Percentiles rank a stretch among this genome's conserved stretches.
These are phyloP conservation scores for Catunica adiposa DNA, from an alignment of 2,329 filamentous ascomycete genomes.

Conservation along the genomic window DNA sequence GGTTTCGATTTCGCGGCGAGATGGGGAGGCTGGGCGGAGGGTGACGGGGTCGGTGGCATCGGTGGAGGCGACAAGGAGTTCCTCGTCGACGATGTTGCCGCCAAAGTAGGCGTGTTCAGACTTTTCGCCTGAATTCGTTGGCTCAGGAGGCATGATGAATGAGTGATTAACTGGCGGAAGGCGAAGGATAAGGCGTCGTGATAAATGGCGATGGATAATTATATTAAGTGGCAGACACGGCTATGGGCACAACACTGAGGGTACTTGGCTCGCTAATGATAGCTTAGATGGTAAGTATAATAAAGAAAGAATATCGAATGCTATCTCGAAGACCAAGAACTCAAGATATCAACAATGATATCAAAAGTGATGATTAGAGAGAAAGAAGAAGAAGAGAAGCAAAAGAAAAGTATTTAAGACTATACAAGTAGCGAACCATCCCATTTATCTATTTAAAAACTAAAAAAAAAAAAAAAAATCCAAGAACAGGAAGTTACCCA, in stretches of 20 bases:
- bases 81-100: conserved; percentile 17
- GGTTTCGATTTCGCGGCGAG: conserved; percentile 37
- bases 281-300: too few species aligned
- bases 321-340: too few species aligned
- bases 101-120: too few species aligned
- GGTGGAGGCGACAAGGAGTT: conserved; percentile 3
- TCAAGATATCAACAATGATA: neutral
- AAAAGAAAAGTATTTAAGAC: neutral
- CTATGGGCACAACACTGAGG: too few species aligned
- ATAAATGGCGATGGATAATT: neutral
- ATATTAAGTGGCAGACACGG: too few species aligned
- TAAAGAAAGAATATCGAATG: too few species aligned
- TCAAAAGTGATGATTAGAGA: neutral
- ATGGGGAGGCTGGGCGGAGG: conserved; percentile 18
- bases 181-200: neutral
- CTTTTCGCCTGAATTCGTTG: neutral
- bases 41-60: conserved; percentile 19
- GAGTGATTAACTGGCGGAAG: neutral
- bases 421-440: neutral
- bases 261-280: too few species aligned
- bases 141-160: neutral
- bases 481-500: too few species aligned
- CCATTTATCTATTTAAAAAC: neutral
- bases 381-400: conserved; percentile 1
- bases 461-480: too few species aligned